These are phyloP conservation scores for Parachaetomium inaequale DNA, from an alignment of 495 filamentous ascomycete genomes.

Conservation along the genomic window DNA sequence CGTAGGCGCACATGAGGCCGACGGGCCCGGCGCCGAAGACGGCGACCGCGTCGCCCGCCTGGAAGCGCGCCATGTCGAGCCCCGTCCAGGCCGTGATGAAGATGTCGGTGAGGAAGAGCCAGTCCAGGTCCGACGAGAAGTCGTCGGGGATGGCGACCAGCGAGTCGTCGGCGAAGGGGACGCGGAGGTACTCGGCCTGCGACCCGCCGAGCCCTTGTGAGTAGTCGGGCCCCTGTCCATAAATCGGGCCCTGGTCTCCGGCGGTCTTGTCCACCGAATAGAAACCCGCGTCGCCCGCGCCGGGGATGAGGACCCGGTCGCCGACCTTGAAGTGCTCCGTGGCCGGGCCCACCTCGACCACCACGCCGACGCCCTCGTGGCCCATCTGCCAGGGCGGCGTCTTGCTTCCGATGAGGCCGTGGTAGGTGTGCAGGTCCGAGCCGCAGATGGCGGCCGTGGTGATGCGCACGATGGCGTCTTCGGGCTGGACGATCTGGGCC, in stretches of 20 bases:
- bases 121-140: conserved; percentile 26
- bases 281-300: not conserved
- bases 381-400: conserved; percentile 30
- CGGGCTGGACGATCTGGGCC: conserved; percentile 25
- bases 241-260: not conserved
- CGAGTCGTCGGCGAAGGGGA: conserved; percentile 40
- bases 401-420: conserved; percentile 4
- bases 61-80: conserved; percentile 35
- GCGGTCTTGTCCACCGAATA: not conserved
- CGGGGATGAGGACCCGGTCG: conserved; percentile 37
- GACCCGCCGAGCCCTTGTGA: not conserved
- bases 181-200: conserved; percentile 39
- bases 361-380: conserved; percentile 42
- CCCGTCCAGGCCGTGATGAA: conserved; percentile 38
- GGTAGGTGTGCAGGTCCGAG: conserved; percentile 16
- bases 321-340: conserved; percentile 32
- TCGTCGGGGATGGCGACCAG: conserved; percentile 32
- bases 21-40: conserved; percentile 45
- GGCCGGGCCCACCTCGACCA: conserved; percentile 32
- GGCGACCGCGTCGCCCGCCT: conserved; percentile 40
- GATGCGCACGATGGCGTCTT: conserved; percentile 37
- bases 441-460: conserved; percentile 39
- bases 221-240: not conserved
- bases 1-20: conserved; percentile 38
- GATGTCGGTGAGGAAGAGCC: conserved; percentile 39